phyloP scores from a whole-genome alignment of 163 green algal genomes.

The Coccomyxa subellipsoidea region DNA sequence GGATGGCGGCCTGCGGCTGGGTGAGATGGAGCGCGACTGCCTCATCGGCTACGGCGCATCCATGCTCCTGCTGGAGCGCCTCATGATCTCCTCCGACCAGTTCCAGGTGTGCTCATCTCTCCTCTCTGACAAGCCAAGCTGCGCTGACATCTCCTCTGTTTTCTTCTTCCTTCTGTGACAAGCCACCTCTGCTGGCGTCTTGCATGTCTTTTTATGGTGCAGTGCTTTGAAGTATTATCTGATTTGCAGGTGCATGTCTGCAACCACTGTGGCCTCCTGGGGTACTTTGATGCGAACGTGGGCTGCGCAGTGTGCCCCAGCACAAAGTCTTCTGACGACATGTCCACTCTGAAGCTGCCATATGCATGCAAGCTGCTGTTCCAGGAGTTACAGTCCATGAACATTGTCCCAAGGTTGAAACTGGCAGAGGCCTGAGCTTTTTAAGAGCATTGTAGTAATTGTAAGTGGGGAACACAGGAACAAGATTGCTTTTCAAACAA shows the following conservation, averaged over 20 bases:
- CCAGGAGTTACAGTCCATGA: slow-evolving; percentile 97
- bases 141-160: neutral
- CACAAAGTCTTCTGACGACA: slow-evolving; percentile 64
- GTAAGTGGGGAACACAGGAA: too few species aligned
- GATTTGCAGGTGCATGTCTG: slow-evolving; percentile 82
- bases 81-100: slow-evolving; percentile 95
- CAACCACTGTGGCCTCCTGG: slow-evolving; percentile 89
- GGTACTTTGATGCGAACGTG: slow-evolving; percentile 80
- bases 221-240: neutral
- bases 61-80: slow-evolving; percentile 94
- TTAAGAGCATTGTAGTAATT: neutral
- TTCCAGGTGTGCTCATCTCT: slow-evolving; percentile 63
- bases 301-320: slow-evolving; percentile 67
- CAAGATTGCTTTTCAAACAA: too few species aligned
- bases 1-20: slow-evolving; percentile 93
- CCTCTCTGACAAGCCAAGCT: neutral
- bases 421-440: slow-evolving; percentile 35
- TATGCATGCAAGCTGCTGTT: slow-evolving; percentile 99
- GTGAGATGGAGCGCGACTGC: slow-evolving; percentile 99
- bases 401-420: slow-evolving; percentile 90
- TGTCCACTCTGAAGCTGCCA: slow-evolving; percentile 91
- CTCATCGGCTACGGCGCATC: slow-evolving; percentile 83
- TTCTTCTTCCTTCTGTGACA: neutral
- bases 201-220: neutral
- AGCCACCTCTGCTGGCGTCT: too few species aligned